Base-by-base conservation (phyloP, 2,329 filamentous ascomycete genomes). In the Talaromyces albobiverticillius region DNA sequence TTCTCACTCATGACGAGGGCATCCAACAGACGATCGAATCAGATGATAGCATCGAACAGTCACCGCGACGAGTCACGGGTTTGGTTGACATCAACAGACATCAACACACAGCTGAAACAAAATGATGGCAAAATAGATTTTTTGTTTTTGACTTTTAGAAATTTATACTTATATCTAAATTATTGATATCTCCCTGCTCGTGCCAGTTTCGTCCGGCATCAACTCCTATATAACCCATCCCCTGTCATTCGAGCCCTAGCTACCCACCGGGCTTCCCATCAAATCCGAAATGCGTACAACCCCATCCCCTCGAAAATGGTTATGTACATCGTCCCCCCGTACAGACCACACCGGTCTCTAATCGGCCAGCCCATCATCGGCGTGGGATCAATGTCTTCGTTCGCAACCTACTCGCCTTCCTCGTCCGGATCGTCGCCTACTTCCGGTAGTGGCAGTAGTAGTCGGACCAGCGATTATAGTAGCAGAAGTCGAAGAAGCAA, bases 281-380 rank as follows among this genome's bases (percentile, higher is more conserved):
- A 16, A 20, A 20, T 2, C 16, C n/a, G 18, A n/a, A 40, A 40
- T 9, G 18, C 5, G 16, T 11, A 40, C n/a, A 16, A 16, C 25
- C 2, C 14, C 11, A 16, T 14, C 11, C 23, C 11, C 13, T 46
- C 41, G 2, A 52, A 52, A 36, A 52, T 52, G 50, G 50, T 52
- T 52, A 52, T 52, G 50, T 52, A 52, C 31, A 52, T 52, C 38
- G 50, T 52, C 23, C 50, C 50, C 16, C 41, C 50, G 13, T 46
- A 42, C 14, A 46, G 50, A 31, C 50, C 50, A 14, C 50, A 52
- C 22, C 50, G 50, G 31, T 52, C 50, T 46, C 23, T 52, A n/a
- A 52, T 52, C 50, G 50, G 50, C 10, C 50, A 52, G 26, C 50
- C 50, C 13, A 52, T 52, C 23, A 52, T 52, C n/a, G 50, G 50